Evolutionary conservation across 1,284 basidiomycete genomes (phyloP), one percentile per base, ranked within the genome.

Genomic region (Apiotrichum porosum): DNA sequence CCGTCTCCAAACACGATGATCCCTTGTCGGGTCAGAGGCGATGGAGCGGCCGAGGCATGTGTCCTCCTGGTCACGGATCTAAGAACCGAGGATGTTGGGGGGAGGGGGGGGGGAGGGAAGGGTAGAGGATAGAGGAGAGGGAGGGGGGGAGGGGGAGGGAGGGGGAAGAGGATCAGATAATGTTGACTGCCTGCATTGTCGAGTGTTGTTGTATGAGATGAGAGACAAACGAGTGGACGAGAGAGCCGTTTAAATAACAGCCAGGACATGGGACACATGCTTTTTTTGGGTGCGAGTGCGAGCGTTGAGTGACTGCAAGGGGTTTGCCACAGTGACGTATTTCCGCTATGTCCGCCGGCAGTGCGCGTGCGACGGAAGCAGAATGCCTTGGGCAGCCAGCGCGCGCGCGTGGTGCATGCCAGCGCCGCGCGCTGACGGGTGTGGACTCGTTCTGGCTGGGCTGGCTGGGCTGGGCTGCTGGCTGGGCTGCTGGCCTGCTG

Each of bases 11-110:
- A n/a, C n/a, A n/a, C n/a, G n/a, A n/a, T n/a, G n/a, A n/a, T n/a
- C n/a, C n/a, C n/a, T n/a, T n/a, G n/a, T n/a, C n/a, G n/a, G 28
- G 31, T 31, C 43, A 33, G 34, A 30, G 35, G 17, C 19, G 15
- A 19, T 35, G 38, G 43, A 51, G 56, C 56, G 56, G 52, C 55
- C 46, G 41, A 33, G 32, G 42, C 42, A 37, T 35, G 52, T 53
- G 56, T 61, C 58, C 62, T 69, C 68, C 68, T 70, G 58, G 67
- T 64, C 56, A 52, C 58, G 68, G 69, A 72, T 72, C 69, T 72
- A 72, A 72, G 69, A 72, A 72, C 69, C 69, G 68, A 64, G 69
- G 69, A 58, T 59, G 31, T 53, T 41, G 44, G 38, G 38, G 44
- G 38, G 43, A 34, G 44, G 38, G 46, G 47, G 46, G 26, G 42